Evolutionary conservation across 345 rosid genomes (phyloP), one percentile per base, ranked within the genome.

Genomic region (Combretum micranthum): DNA sequence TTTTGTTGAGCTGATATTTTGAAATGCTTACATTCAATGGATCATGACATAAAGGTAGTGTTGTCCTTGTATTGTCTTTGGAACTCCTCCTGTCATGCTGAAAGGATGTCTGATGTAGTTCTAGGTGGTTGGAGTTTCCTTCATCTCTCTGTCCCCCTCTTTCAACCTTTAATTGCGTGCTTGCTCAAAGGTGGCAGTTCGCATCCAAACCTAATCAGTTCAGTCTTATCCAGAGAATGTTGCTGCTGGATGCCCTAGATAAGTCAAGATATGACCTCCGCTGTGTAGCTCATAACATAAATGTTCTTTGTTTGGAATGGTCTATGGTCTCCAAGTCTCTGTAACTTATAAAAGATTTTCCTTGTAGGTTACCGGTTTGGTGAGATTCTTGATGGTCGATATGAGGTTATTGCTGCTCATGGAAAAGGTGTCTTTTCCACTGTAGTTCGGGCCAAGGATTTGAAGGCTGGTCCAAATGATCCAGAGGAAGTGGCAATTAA

Each of bases 361-460:
- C 52, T 8, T 55, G 25, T 65, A 94, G 99, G 95, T 65, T 84
- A 94, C 67, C 88, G 92, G 45, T 86, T 90, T 75, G 99, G 99
- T 63, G 99, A 94, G 77, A 56, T 80, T 64, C 83, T 94, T 69
- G 99, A 94, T 74, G 83, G 89, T 53, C 90, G 96, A 54, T 94
- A 90, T 81, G 97, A 87, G 79, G 84, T 94, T 51, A 73, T 78
- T 69, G 97, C 99, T 65, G 83, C 97, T 60, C 97, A 94, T 75
- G 99, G 99, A 22, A 90, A 90, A 77, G 97, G 97, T 62, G 96
- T 94, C 47, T 94, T 94, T 66, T 94, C 99, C 13, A 86, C 86
- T 20, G 99, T 94, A 25, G 93, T 94, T 47, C 97, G 96, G 37
- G 96, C 95, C 2, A 94, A 75, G 74, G 97, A 94, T 72, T 69